Evolutionary conservation across 2,329 filamentous ascomycete species (phyloP).

Genomic region (Penicillium sclerotiorum): DNA sequence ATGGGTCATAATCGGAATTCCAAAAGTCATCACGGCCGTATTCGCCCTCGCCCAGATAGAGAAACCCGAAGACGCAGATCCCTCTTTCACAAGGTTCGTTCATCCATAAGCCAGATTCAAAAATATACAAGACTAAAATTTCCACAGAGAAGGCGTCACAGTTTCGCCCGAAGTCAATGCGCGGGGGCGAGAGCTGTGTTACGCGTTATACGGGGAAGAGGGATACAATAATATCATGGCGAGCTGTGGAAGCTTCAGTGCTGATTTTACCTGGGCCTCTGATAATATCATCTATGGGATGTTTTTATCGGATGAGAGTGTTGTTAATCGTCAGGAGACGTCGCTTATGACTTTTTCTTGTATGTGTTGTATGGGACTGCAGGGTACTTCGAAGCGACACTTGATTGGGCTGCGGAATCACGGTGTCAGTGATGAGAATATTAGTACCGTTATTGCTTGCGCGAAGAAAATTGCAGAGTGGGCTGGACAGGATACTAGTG

Average conservation of each 20-base stretch:
- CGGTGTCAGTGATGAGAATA: background rate
- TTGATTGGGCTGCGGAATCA: background rate
- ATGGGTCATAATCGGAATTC: slow-evolving; percentile 4
- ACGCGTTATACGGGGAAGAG: slow-evolving; percentile 2
- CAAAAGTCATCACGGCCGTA: slow-evolving; percentile 1
- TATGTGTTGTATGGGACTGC: slow-evolving; percentile 3
- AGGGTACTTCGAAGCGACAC: slow-evolving; percentile 1
- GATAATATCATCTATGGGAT: slow-evolving; percentile 6
- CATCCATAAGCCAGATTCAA: background rate
- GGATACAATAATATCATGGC: slow-evolving; percentile 5
- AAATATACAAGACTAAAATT: background rate
- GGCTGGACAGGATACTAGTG: background rate
- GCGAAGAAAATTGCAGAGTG: background rate
- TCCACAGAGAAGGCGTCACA: slow-evolving; percentile 1
- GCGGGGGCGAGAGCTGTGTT: slow-evolving; percentile 3
- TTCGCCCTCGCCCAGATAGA: background rate
- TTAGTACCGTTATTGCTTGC: background rate
- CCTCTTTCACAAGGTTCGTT: slow-evolving; percentile 1
- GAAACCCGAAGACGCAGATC: slow-evolving; percentile 1
- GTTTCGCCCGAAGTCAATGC: slow-evolving; percentile 1
- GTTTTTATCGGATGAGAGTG: slow-evolving; percentile 1
- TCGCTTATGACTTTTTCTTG: background rate
- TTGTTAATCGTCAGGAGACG: slow-evolving; percentile 1
- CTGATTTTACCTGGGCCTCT: slow-evolving; percentile 2
- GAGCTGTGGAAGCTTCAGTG: slow-evolving; percentile 1